These are phyloP conservation scores for baker's yeast (Saccharomyces cerevisiae) DNA, from an alignment of 805 yeast species.

Conservation along the genomic window DNA sequence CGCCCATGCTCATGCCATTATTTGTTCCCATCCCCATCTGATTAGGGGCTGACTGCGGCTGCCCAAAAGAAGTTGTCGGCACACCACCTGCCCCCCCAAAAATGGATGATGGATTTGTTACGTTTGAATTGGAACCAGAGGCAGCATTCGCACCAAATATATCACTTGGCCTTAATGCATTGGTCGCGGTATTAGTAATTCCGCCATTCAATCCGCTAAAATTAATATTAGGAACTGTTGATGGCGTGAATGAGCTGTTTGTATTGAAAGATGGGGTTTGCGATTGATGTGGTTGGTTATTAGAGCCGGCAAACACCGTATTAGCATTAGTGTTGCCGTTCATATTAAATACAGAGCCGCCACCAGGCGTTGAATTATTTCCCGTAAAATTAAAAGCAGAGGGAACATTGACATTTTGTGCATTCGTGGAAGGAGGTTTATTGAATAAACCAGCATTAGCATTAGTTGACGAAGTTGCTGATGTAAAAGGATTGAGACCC, in stretches of 20 bases:
- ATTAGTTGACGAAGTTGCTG: neutral
- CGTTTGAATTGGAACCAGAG: neutral
- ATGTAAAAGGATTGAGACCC: neutral
- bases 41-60: slow-evolving; percentile 6
- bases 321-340: slow-evolving; percentile 9
- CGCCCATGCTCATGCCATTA: neutral
- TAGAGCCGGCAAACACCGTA: slow-evolving; percentile 16
- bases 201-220: slow-evolving; percentile 13
- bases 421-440: neutral
- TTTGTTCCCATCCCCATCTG: neutral
- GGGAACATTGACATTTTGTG: neutral
- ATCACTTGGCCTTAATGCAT: slow-evolving; percentile 6
- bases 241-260: slow-evolving; percentile 19
- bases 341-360: neutral
- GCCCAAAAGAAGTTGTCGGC: neutral
- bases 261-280: neutral
- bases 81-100: neutral
- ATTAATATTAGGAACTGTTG: slow-evolving; percentile 20
- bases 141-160: slow-evolving; percentile 4
- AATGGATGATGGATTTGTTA: neutral
- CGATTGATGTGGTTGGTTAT: neutral
- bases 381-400: neutral
- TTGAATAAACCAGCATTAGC: neutral
- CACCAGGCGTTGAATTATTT: neutral
- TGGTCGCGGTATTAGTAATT: slow-evolving; percentile 12